Evolutionary conservation across 208 protist genomes (phyloP).

Genomic region (Chromosphaera perkinsii): DNA sequence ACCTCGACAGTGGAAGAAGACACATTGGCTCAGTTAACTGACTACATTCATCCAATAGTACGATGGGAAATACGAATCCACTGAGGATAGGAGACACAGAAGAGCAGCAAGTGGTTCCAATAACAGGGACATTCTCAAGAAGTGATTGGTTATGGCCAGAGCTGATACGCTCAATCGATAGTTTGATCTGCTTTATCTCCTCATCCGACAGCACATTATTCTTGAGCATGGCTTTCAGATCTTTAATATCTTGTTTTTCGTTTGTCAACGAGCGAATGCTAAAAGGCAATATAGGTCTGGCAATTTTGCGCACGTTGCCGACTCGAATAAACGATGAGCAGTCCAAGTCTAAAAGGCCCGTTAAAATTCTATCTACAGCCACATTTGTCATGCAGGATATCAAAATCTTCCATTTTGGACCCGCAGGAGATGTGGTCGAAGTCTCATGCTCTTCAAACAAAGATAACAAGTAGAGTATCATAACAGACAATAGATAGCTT

Average conservation of each 20-base stretch:
- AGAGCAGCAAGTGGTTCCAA: slow-evolving; percentile 66
- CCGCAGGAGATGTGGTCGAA: slow-evolving; percentile 24
- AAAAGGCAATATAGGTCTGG: slow-evolving; percentile 46
- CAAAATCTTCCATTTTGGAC: slow-evolving; percentile 43
- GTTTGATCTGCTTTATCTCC: slow-evolving; percentile 18
- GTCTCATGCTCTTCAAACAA: slow-evolving; percentile 20
- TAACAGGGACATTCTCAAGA: slow-evolving; percentile 33
- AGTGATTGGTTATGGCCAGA: neutral
- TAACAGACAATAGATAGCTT: slow-evolving; percentile 36
- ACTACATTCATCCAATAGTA: slow-evolving; percentile 66
- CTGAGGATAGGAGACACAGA: slow-evolving; percentile 56
- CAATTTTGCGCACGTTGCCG: slow-evolving; percentile 60
- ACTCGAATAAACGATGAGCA: slow-evolving; percentile 59
- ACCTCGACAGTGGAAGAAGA: slow-evolving; percentile 57
- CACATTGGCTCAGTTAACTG: slow-evolving; percentile 66
- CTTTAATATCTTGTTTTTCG: slow-evolving; percentile 36
- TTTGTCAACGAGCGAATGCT: slow-evolving; percentile 8
- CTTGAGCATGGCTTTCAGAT: slow-evolving; percentile 40
- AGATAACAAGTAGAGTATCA: slow-evolving; percentile 25
- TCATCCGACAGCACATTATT: neutral
- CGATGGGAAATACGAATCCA: slow-evolving; percentile 51
- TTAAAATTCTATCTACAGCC: slow-evolving; percentile 61
- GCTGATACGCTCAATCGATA: slow-evolving; percentile 35
- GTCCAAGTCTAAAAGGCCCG: slow-evolving; percentile 39
- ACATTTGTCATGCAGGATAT: slow-evolving; percentile 58